Evolutionary conservation across 2,329 filamentous ascomycete genomes (phyloP), one percentile per base, ranked within the genome.

Genomic region (Zopfia rhizophila): DNA sequence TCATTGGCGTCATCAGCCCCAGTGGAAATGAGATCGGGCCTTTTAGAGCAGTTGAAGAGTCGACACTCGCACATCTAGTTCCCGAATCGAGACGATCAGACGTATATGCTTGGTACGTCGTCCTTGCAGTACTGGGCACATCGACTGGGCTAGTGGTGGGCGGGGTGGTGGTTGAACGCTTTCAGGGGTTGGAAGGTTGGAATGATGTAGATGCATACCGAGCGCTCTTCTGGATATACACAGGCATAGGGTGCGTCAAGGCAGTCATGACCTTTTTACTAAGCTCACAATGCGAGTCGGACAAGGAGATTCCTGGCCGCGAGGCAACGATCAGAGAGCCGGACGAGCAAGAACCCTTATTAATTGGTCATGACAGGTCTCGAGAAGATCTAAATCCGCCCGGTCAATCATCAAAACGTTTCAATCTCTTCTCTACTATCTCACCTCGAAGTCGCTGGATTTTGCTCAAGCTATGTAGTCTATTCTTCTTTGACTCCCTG

Each of bases 401-500:
- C 16, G 18, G n/a, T 8, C 51, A 54, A 27, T 46, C 52, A 10
- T 45, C 51, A 33, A 66, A 46, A 33, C 42, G 58, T 10, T 59
- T 56, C 55, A 49, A 59, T 35, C 56, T 57, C 3, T 65, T 88
- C 21, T 79, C 83, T 1, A 72, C 79, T 2, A 83, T 91, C 14
- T 84, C 82, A 4, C 70, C 68, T 3, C 73, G 81, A n/a, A 85
- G 79, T 24, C 72, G 78, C 5, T 60, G 72, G 0, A 76, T 85
- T 21, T 74, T 89, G 5, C 65, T 81, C 38, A 82, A 84, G 37
- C 75, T 93, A 0, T 88, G 85, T 61, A 69, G 87, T 6, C 73
- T 93, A 1, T 87, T 91, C 57, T 80, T 80, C 1, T 61, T 91
- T 5, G 88, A 91, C 65, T 82, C 84, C 0, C 81, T 91, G 45